Conservation (phyloP, 345 rosid species). For the Raphanus raphanistrum region DNA sequence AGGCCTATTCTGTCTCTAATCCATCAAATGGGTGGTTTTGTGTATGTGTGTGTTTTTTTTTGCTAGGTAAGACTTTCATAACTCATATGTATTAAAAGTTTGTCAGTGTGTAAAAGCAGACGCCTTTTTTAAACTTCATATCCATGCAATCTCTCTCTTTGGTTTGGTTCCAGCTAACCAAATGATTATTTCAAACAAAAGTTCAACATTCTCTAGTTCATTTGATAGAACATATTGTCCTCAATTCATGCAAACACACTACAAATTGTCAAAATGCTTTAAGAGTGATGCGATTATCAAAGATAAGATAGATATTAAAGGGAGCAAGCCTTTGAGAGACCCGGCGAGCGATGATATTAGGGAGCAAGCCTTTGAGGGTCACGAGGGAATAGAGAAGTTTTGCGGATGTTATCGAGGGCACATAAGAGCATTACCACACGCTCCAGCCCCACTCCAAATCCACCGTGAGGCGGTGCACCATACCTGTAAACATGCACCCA, state of each 20-base stretch:
- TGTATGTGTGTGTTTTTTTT: conserved; percentile 23
- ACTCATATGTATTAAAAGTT: conserved; percentile 26
- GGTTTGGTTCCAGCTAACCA: no score
- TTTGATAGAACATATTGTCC: no score
- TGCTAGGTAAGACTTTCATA: conserved; percentile 16
- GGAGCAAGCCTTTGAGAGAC: background rate
- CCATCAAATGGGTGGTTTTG: conserved; percentile 5
- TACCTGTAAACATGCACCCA: background rate
- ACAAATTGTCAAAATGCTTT: no score
- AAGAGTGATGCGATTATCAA: background rate
- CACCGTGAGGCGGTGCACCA: background rate
- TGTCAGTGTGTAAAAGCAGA: conserved; percentile 15
- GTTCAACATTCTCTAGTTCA: no score
- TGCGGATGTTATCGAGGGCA: background rate
- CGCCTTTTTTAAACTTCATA: background rate
- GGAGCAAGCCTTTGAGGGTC: background rate
- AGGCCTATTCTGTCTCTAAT: conserved; percentile 32
- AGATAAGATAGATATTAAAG: background rate
- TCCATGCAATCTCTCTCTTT: background rate
- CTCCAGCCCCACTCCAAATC: background rate
- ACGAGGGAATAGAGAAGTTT: background rate
- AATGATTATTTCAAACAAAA: no score
- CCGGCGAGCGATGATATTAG: background rate
- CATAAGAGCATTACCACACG: background rate
- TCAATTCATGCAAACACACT: no score